These are phyloP conservation scores for Mortierella sp. DNA, from an alignment of 371 early-diverging fungal genomes.

Conservation along the genomic window DNA sequence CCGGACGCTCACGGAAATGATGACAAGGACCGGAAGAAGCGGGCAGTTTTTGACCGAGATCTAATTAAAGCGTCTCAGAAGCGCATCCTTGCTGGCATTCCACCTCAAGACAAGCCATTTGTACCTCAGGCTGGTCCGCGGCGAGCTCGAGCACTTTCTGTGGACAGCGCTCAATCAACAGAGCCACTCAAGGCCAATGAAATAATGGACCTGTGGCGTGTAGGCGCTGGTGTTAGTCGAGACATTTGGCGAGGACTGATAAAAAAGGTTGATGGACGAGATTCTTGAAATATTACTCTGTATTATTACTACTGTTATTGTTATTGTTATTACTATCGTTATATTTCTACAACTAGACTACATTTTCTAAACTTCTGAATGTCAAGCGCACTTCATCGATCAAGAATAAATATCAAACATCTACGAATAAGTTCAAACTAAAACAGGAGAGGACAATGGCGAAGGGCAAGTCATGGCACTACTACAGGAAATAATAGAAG, in stretches of 20 bases:
- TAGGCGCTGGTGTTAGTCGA: slow-evolving; percentile 52
- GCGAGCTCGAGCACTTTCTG: slow-evolving; percentile 42
- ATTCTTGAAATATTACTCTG: neutral
- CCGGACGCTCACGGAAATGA: slow-evolving; percentile 20
- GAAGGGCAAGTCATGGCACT: neutral
- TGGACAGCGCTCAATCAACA: slow-evolving; percentile 45
- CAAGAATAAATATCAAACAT: neutral
- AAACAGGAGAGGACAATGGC: neutral
- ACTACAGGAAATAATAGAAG: neutral
- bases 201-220: slow-evolving; percentile 50
- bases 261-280: slow-evolving; percentile 49
- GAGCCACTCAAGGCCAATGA: slow-evolving; percentile 41
- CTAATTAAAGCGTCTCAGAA: slow-evolving; percentile 50
- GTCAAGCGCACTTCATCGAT: neutral
- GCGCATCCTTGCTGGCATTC: slow-evolving; percentile 38
- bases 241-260: slow-evolving; percentile 52
- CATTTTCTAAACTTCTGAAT: neutral
- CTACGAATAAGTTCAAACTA: neutral
- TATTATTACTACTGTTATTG: neutral
- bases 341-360: neutral
- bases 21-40: slow-evolving; percentile 20
- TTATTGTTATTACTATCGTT: slow-evolving; percentile 1
- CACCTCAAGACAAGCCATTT: slow-evolving; percentile 25
- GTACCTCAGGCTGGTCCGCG: slow-evolving; percentile 26
- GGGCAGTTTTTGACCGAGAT: slow-evolving; percentile 45